These are phyloP conservation scores for Diplocarpon rosae DNA, from an alignment of 2,329 filamentous ascomycete genomes.

Conservation along the genomic window DNA sequence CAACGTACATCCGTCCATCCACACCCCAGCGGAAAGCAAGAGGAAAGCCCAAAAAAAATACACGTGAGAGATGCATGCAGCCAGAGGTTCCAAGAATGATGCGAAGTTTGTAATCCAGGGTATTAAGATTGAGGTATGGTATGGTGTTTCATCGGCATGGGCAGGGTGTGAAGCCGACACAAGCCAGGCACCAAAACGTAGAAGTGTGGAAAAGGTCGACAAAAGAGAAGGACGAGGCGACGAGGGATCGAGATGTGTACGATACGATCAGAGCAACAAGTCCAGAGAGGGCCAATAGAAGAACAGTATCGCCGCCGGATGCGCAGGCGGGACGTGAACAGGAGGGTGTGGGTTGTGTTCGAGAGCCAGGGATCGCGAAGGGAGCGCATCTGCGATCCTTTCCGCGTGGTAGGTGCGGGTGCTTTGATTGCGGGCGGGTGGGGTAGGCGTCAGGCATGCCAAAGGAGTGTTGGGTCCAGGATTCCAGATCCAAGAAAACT, in stretches of 20 bases:
- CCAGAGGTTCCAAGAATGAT: not conserved
- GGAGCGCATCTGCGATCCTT: constrained; percentile 15
- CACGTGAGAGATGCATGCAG: not conserved
- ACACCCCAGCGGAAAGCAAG: not conserved
- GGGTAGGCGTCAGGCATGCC: constrained; percentile 10
- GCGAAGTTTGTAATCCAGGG: not conserved
- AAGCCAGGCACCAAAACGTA: no score
- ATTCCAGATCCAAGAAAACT: constrained; percentile 26
- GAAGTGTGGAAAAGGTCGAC: no score
- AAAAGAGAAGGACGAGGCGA: no score
- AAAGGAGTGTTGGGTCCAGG: constrained; percentile 22
- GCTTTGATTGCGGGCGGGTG: constrained; percentile 10
- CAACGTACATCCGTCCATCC: no score
- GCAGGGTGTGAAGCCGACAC: no score
- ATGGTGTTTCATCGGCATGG: no score
- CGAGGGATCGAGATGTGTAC: no score
- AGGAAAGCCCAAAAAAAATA: not conserved
- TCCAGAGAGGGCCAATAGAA: no score
- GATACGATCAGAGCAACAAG: no score
- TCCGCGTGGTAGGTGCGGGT: constrained; percentile 10
- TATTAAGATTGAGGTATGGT: not conserved
- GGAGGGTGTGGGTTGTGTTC: no score
- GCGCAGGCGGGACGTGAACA: no score
- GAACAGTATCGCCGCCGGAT: no score
- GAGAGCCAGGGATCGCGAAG: not conserved